Conservation (phyloP, 306 rosid species). For the Oemleria cerasiformis region DNA sequence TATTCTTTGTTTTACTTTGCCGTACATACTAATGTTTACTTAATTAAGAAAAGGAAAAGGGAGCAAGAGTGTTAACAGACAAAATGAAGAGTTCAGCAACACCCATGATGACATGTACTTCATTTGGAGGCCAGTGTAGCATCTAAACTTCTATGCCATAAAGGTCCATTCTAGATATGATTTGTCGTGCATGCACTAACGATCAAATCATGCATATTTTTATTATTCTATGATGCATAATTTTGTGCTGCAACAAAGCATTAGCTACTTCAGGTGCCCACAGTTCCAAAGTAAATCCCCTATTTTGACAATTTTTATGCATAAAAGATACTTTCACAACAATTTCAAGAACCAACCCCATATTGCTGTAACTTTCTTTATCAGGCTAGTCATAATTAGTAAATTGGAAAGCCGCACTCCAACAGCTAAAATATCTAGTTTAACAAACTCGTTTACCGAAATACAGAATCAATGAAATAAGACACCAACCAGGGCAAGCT, state of each 20-base stretch:
- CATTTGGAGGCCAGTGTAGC: not conserved
- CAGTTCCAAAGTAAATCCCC: slow-evolving; percentile 2
- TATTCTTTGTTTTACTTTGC: not conserved
- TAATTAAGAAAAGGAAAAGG: not conserved
- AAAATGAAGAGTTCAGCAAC: not conserved
- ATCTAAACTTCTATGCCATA: not conserved
- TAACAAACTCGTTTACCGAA: not conserved
- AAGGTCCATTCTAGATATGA: not conserved
- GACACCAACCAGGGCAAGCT: not conserved
- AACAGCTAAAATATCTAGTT: not conserved
- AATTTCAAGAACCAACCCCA: not conserved
- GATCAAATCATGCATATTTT: not conserved
- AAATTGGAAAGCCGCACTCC: not conserved
- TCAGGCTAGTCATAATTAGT: not conserved
- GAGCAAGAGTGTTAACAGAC: not conserved
- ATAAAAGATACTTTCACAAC: not conserved
- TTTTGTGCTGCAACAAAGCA: not conserved
- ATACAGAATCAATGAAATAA: not conserved
- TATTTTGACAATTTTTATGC: not conserved
- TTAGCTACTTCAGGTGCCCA: not conserved
- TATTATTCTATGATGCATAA: not conserved
- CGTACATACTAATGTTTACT: not conserved
- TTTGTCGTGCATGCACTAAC: not conserved
- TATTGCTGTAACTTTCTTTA: not conserved
- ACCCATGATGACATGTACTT: not conserved